Conservation (phyloP, 2,329 filamentous ascomycete species). For the Fusarium mangiferae region DNA sequence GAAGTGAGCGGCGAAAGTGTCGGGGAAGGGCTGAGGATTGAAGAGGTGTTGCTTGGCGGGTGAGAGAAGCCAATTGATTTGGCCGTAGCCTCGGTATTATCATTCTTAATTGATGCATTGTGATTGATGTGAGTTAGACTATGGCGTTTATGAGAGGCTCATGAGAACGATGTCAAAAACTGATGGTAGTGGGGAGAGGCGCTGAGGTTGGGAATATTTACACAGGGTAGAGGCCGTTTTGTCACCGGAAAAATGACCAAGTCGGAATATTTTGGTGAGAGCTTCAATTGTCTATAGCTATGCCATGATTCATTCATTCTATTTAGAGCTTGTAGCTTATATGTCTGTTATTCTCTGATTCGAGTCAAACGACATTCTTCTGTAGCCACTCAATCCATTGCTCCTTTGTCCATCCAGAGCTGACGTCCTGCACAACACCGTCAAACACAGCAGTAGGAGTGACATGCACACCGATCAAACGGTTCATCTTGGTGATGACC, state of each 20-base stretch:
- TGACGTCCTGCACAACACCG: slow-evolving; percentile 83
- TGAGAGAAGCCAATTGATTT: slow-evolving; percentile 19
- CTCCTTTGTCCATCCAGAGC: slow-evolving; percentile 78
- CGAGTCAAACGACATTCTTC: slow-evolving; percentile 58
- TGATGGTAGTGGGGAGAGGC: slow-evolving; percentile 11
- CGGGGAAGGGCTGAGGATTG: slow-evolving; percentile 18
- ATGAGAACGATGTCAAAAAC: slow-evolving; percentile 24
- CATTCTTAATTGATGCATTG: slow-evolving; percentile 39
- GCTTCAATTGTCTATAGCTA: slow-evolving; percentile 1
- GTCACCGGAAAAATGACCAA: not conserved
- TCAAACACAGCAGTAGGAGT: slow-evolving; percentile 92
- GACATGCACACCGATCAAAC: slow-evolving; percentile 86
- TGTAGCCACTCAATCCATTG: slow-evolving; percentile 89
- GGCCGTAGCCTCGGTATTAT: slow-evolving; percentile 33
- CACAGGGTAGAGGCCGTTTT: not conserved
- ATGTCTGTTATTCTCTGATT: not conserved
- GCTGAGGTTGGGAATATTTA: not conserved
- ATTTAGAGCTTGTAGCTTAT: slow-evolving; percentile 18
- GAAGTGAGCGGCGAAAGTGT: slow-evolving; percentile 33
- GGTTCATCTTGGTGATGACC: slow-evolving; percentile 80
- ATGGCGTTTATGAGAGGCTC: not conserved
- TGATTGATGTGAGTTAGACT: slow-evolving; percentile 1
- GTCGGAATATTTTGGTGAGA: not conserved
- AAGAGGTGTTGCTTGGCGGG: not conserved
- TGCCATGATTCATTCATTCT: not conserved